Evolutionary conservation across 2,329 filamentous ascomycete species (phyloP).

Genomic region (Colletotrichum sp.): DNA sequence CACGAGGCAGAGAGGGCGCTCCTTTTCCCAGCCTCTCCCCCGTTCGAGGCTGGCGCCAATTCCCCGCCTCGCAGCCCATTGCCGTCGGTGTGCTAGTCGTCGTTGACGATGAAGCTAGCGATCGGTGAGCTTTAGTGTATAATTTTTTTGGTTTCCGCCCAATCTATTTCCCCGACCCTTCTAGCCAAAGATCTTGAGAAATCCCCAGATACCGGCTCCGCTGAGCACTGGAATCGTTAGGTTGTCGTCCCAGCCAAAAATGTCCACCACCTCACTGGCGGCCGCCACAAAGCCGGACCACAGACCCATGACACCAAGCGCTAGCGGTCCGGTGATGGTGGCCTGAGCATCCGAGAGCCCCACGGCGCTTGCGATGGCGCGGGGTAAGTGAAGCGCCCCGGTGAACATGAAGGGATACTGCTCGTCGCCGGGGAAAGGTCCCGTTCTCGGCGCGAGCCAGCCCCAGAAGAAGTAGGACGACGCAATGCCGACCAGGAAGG

Average conservation of each 20-base stretch:
- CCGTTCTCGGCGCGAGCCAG: conserved; percentile 73
- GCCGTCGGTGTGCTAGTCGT: neutral
- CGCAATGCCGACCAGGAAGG: conserved; percentile 80
- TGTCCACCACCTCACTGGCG: conserved; percentile 86
- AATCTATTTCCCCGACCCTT: conserved; percentile 5
- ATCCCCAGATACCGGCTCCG: conserved; percentile 87
- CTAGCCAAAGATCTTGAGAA: conserved; percentile 84
- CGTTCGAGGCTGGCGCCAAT: neutral
- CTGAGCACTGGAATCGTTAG: conserved; percentile 94
- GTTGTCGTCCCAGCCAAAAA: conserved; percentile 97
- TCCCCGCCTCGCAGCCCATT: neutral
- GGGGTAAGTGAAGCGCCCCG: conserved; percentile 75
- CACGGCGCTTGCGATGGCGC: conserved; percentile 59
- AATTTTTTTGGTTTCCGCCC: neutral
- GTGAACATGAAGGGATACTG: conserved; percentile 80
- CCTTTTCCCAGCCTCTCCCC: neutral
- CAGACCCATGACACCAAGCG: conserved; percentile 80
- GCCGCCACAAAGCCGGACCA: conserved; percentile 90
- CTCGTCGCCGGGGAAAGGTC: conserved; percentile 72
- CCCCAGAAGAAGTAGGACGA: conserved; percentile 91
- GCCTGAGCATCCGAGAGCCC: conserved; percentile 64
- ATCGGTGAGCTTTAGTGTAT: conserved; percentile 5
- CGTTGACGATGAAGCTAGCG: neutral
- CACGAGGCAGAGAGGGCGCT: neutral
- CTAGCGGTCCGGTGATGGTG: conserved; percentile 72